Evolutionary conservation across 2,329 filamentous ascomycete species (phyloP).

Genomic region (Arthrobotrys sphaeroides): DNA sequence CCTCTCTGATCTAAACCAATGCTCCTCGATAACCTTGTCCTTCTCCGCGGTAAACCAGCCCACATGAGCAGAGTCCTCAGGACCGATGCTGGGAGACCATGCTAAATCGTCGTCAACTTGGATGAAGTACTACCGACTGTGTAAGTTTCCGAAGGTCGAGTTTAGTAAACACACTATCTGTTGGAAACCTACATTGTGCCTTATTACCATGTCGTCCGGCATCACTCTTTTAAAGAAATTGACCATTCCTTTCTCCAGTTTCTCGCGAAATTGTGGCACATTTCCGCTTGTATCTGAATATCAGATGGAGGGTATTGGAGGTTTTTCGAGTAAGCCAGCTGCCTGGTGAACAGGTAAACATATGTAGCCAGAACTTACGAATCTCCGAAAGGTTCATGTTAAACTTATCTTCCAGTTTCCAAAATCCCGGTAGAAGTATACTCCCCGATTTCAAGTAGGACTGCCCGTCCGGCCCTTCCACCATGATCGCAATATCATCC

Average conservation of each 20-base stretch:
- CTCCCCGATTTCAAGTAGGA: slow-evolving; percentile 82
- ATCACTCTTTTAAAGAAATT: slow-evolving; percentile 79
- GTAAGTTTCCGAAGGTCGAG: not conserved
- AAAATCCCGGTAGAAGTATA: slow-evolving; percentile 82
- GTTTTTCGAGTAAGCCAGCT: not conserved
- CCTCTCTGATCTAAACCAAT: slow-evolving; percentile 79
- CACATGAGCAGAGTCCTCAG: slow-evolving; percentile 72
- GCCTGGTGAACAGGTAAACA: not conserved
- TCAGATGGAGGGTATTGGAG: not conserved
- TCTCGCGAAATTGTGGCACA: slow-evolving; percentile 76
- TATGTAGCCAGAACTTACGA: slow-evolving; percentile 64
- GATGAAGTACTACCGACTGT: slow-evolving; percentile 79
- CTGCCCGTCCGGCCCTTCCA: slow-evolving; percentile 77
- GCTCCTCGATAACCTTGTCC: slow-evolving; percentile 75
- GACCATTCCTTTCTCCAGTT: slow-evolving; percentile 79
- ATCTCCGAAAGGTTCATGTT: slow-evolving; percentile 82
- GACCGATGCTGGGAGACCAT: slow-evolving; percentile 80
- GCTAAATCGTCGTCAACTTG: slow-evolving; percentile 81
- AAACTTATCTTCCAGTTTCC: slow-evolving; percentile 81
- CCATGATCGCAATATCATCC: slow-evolving; percentile 85
- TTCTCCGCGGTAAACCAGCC: slow-evolving; percentile 82
- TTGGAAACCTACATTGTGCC: slow-evolving; percentile 57
- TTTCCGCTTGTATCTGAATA: slow-evolving; percentile 69
- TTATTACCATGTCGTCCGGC: slow-evolving; percentile 72
- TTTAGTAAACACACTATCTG: not conserved